Base-by-base conservation (phyloP, 1,284 basidiomycete species). In the Austroboletus olivaceoglutinosus region DNA sequence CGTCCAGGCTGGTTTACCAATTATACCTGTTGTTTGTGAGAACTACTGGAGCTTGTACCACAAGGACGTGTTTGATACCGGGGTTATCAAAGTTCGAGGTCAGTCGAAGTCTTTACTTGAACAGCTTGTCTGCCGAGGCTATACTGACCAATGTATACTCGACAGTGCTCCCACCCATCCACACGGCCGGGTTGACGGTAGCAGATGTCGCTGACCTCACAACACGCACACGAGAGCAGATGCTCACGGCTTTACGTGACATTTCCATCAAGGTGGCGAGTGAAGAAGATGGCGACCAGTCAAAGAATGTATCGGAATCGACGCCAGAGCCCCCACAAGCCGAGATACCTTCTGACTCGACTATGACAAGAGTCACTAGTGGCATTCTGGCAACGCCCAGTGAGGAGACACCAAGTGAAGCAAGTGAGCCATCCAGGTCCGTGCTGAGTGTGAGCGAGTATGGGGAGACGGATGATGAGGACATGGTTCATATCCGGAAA, bases 1-100 rank as follows among this genome's bases (percentile, higher is more conserved):
- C 13, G 78, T 98, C 15, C 88, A 97, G 71, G 86, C 88, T 8
- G 86, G 86, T 21, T 78, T 96, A 40, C 93, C 94, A 7, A 86
- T 99, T 59, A 81, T 93, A 16, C 94, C 96, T 10, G 82, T 99
- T 47, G 88, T 99, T 0, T 88, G 87, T 58, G 94, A 99, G 72
- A 98, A 98, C 71, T 98, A 98, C 69, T 89, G 90, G 81, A 75
- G 82, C 53, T 62, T 96, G 51, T 97, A 96, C 70, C 84, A 82
- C 54, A 79, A 83, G 59, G 86, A 85, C 43, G 75, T 89, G 15
- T 93, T 98, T 61, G 86, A 89, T 37, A 71, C 76, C 29, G 96
- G 95, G 0, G 79, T 76, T 19, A 75, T 98, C 53, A 89, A 82
- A 64, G 78, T 98, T 57, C 84, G 83, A 79, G 90, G 94, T 95